phyloP scores from a whole-genome alignment of 2,329 filamentous ascomycete genomes.

The Fusarium algeriense region DNA sequence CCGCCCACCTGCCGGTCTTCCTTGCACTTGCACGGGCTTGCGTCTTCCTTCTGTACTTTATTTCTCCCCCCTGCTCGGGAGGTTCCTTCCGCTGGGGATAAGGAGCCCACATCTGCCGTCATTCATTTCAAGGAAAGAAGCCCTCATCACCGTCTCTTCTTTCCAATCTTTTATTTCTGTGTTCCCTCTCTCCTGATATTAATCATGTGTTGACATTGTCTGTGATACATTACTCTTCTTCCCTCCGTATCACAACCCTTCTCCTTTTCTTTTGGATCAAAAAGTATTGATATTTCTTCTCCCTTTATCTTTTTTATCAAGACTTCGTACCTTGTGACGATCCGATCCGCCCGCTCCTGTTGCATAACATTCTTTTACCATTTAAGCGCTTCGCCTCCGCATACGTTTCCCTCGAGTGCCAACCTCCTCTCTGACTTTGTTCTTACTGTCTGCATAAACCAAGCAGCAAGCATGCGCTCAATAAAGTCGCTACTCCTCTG shows the following conservation, averaged over 20 bases:
- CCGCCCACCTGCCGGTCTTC: constrained; percentile 33
- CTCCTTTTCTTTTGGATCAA: constrained; percentile 1
- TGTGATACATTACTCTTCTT: background rate
- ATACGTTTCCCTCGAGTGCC: background rate
- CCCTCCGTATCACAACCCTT: background rate
- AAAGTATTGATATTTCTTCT: constrained; percentile 12
- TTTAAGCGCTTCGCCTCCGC: background rate
- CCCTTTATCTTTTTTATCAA: background rate
- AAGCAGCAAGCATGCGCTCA: constrained; percentile 37
- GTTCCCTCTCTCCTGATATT: constrained; percentile 6
- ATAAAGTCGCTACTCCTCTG: constrained; percentile 44
- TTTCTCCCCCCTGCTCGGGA: background rate
- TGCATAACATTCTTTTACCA: constrained; percentile 5
- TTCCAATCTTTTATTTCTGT: background rate
- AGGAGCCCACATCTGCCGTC: constrained; percentile 29
- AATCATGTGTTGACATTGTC: constrained; percentile 6
- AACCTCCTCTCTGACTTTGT: background rate
- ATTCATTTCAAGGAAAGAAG: constrained; percentile 22
- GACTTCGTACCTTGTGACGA: constrained; percentile 2
- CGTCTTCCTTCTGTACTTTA: background rate
- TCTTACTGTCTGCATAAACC: background rate
- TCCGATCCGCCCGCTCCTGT: constrained; percentile 6
- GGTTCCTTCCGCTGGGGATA: constrained; percentile 1
- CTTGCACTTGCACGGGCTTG: background rate
- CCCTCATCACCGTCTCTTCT: constrained; percentile 5